A percentile compares a stretch with the other conserved stretches of the same genome.
phyloP scores from a whole-genome alignment of 192 early-diverging fungal genomes.

The Coemansia sp. region DNA sequence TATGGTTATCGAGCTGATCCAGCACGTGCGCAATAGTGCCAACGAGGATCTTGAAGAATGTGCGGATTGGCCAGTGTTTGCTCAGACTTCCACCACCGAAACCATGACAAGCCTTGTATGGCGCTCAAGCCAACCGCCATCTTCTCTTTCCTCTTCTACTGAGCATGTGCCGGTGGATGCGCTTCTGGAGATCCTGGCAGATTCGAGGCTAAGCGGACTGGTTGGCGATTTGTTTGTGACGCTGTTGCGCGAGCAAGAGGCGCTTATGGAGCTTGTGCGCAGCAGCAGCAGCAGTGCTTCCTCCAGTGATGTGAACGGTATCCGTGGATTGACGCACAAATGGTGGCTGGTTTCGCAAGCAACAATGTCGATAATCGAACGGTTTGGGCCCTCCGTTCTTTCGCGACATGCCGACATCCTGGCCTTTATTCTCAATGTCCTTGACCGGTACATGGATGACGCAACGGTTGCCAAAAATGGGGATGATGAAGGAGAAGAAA shows the following conservation, averaged over 20 bases:
- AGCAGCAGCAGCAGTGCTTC: conserved; percentile 8
- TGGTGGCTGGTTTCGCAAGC: conserved; percentile 55
- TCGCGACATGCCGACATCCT: conserved; percentile 76
- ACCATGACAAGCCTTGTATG: conserved; percentile 7
- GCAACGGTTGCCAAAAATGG: neutral
- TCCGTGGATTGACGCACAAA: conserved; percentile 11
- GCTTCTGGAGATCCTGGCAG: conserved; percentile 67
- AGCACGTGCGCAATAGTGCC: conserved; percentile 18
- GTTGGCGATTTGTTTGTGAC: conserved; percentile 76
- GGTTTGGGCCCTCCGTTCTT: conserved; percentile 74
- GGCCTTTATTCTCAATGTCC: conserved; percentile 65
- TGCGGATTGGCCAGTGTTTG: conserved; percentile 42
- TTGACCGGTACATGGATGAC: conserved; percentile 49
- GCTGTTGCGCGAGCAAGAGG: conserved; percentile 70
- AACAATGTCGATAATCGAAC: conserved; percentile 64
- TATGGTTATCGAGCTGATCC: conserved; percentile 26
- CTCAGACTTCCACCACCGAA: neutral
- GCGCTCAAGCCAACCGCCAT: neutral
- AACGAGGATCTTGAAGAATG: neutral
- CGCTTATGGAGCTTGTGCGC: conserved; percentile 53
- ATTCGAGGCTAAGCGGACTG: conserved; percentile 21
- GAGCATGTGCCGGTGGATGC: conserved; percentile 59
- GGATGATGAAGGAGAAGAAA: neutral
- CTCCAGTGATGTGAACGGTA: neutral
- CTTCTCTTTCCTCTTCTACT: too few species aligned